Evolutionary conservation across 2,329 filamentous ascomycete genomes (phyloP), one percentile per base, ranked within the genome.

Genomic region (Dactylellina cionopaga): DNA sequence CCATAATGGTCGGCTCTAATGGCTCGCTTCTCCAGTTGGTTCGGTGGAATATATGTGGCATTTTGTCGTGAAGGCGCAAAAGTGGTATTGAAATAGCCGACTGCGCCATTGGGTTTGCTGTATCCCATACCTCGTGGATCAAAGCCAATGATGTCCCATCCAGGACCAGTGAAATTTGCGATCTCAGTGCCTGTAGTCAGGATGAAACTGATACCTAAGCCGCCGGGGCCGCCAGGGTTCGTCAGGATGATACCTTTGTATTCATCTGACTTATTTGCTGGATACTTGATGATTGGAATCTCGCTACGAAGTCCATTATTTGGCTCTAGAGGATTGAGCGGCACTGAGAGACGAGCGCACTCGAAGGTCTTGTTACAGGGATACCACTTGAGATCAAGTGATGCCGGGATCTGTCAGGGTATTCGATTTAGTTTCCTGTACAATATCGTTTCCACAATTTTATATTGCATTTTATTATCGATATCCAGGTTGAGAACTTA

Each of bases 81-180:
- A 1, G 83, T 77, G 1, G 83, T 75, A 24, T 29, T 31, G 1
- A 13, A 13, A 35, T 47, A 64, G n/a, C 66, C 66, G 0, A 39
- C 10, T 33, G 54, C 35, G 2, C 52, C 47, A 2, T 81, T 77
- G 0, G 84, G 84, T 13, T 80, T 80, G 1, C 83, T 82, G 0
- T 78, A 76, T 75, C 85, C 85, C 63, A 85, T 83, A 3, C 84
- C 84, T 3, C 84, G 81, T n/a, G 84, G 84, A 54, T 86, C 84
- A 75, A 77, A 68, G 56, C 47, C 11, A 77, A 76, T 62, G 13
- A 73, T 66, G 19, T 73, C 68, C 68, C 59, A 65, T 1, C 62
- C 68, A 1, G 68, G 66, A 2, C 80, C 80, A 7, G 79, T 77
- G 82, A 83, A 85, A 13, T 83, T 83, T 7, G 85, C 76, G 3